These are phyloP conservation scores for Ceratobasidium sp. DNA, from an alignment of 1,284 basidiomycete species.

Conservation along the genomic window DNA sequence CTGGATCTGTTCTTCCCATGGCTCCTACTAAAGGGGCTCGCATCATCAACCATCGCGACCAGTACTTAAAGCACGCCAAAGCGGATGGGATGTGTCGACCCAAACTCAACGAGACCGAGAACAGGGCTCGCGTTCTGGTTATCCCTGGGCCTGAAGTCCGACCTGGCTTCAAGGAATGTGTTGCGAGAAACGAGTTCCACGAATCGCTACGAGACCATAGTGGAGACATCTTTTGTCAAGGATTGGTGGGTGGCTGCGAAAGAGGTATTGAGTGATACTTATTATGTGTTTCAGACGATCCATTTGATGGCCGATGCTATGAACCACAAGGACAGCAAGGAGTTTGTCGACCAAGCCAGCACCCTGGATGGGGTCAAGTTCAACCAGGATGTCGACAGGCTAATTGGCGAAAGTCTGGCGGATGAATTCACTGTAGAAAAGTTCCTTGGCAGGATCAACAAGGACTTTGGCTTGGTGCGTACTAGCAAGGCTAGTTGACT, in stretches of 20 bases:
- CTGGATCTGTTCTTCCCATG: not conserved
- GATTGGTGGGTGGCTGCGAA: not conserved
- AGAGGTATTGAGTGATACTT: not conserved
- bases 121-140: not conserved
- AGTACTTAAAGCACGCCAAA: not conserved
- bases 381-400: not conserved
- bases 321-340: slow-evolving; percentile 19
- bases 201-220: not conserved
- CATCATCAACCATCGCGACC: not conserved
- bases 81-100: not conserved
- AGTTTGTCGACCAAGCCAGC: slow-evolving; percentile 19
- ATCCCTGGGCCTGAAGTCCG: not conserved
- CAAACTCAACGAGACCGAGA: not conserved
- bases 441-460: not conserved
- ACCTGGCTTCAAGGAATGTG: not conserved
- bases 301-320: slow-evolving; percentile 7
- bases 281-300: not conserved
- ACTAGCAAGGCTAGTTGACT: not conserved
- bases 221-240: slow-evolving; percentile 1
- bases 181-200: slow-evolving; percentile 1
- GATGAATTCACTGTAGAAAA: not conserved
- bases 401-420: not conserved
- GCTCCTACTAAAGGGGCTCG: not conserved
- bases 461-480: slow-evolving; percentile 1
- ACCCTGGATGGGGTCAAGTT: not conserved